Evolutionary conservation across 1,284 basidiomycete genomes (phyloP).

Genomic region (Microstroma glucosiphilum): DNA sequence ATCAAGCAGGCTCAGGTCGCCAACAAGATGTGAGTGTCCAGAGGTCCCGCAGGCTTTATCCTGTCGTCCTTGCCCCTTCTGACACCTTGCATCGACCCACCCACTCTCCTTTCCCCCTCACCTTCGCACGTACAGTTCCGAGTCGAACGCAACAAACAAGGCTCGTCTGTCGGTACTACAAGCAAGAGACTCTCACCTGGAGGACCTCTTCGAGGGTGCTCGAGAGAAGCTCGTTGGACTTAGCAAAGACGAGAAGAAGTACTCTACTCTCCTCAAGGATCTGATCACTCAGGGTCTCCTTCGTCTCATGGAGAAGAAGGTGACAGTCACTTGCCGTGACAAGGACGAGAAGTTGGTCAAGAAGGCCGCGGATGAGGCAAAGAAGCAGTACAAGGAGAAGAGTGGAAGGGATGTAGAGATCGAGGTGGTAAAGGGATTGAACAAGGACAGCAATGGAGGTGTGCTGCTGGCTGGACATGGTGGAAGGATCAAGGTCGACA

Average conservation of each 20-base stretch:
- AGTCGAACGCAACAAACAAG: slow-evolving; percentile 90
- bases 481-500: slow-evolving; percentile 47
- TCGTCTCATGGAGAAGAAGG: slow-evolving; percentile 43
- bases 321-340: slow-evolving; percentile 35
- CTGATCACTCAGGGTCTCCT: slow-evolving; percentile 60
- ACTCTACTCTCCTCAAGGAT: slow-evolving; percentile 34
- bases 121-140: slow-evolving; percentile 60
- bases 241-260: slow-evolving; percentile 63
- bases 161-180: slow-evolving; percentile 86
- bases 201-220: slow-evolving; percentile 76
- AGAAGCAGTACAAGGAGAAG: slow-evolving; percentile 64
- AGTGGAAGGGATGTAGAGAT: slow-evolving; percentile 66
- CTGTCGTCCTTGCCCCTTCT: background rate
- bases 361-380: slow-evolving; percentile 63
- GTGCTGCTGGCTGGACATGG: slow-evolving; percentile 34
- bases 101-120: background rate
- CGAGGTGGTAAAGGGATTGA: slow-evolving; percentile 63
- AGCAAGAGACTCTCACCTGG: slow-evolving; percentile 82
- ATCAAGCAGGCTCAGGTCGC: slow-evolving; percentile 44
- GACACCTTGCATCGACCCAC: background rate
- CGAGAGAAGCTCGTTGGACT: slow-evolving; percentile 64
- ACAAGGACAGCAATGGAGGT: slow-evolving; percentile 58
- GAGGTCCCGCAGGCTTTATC: background rate
- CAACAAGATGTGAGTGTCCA: slow-evolving; percentile 45
- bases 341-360: slow-evolving; percentile 43